phyloP scores from a whole-genome alignment of 768 basidiomycete species.

The Ramaria rubella region DNA sequence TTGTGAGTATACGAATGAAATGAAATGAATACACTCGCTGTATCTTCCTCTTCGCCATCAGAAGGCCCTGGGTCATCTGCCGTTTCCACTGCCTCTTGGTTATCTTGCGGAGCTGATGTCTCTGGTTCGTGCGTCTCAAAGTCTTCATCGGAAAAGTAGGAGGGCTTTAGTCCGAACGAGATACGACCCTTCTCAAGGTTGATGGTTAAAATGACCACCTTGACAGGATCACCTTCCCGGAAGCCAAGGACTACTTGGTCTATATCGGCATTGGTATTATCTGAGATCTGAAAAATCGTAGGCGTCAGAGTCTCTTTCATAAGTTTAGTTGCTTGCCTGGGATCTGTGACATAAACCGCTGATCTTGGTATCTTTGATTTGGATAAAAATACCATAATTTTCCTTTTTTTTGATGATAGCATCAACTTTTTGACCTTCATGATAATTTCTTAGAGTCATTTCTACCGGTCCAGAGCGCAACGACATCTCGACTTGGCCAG shows the following conservation, averaged over 20 bases:
- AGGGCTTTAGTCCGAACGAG: slow-evolving; percentile 79
- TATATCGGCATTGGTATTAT: slow-evolving; percentile 78
- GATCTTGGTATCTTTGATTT: slow-evolving; percentile 77
- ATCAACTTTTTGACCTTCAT: slow-evolving; percentile 73
- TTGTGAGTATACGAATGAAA: not conserved
- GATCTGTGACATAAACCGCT: slow-evolving; percentile 93
- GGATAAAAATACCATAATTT: slow-evolving; percentile 88
- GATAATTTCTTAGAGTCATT: slow-evolving; percentile 49
- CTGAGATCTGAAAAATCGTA: slow-evolving; percentile 58
- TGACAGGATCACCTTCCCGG: slow-evolving; percentile 81
- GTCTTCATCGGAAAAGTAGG: slow-evolving; percentile 70
- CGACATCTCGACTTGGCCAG: slow-evolving; percentile 85
- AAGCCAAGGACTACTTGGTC: slow-evolving; percentile 72
- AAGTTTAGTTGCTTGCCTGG: slow-evolving; percentile 44
- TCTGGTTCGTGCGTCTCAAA: slow-evolving; percentile 34
- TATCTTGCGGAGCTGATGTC: slow-evolving; percentile 19
- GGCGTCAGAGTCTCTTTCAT: not conserved
- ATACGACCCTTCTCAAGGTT: slow-evolving; percentile 77
- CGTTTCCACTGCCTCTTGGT: slow-evolving; percentile 22
- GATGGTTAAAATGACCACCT: slow-evolving; percentile 65
- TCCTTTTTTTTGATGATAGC: slow-evolving; percentile 78
- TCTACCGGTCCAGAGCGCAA: slow-evolving; percentile 57
- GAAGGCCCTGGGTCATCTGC: slow-evolving; percentile 20
- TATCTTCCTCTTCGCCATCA: slow-evolving; percentile 23
- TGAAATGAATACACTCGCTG: not conserved